Evolutionary conservation across 148 eudicot species (phyloP), one percentile per base, ranked within the genome.

Genomic region (Arbutus unedo): DNA sequence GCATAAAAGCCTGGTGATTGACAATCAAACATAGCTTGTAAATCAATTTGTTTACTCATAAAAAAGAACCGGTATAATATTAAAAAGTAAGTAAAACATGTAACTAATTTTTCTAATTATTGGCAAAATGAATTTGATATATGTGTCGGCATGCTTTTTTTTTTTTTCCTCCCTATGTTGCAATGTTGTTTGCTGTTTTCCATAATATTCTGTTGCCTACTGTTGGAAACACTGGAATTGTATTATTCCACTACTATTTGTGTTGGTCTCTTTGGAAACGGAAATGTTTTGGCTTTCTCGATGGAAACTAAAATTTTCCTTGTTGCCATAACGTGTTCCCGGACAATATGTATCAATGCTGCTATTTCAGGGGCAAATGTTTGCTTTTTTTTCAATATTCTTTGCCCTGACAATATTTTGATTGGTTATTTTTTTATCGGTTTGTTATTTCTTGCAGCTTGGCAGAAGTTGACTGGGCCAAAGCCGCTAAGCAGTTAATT

Each of bases 401-500:
- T 38, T 57, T 44, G 25, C 71, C 31, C 41, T 19, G 18, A 48
- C 9, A 11, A 75, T 2, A 41, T 51, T 5, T 18, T 6, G 74
- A 38, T 44, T 49, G 43, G 62, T 82, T 88, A 71, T 85, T 45
- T 48, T n/a, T 64, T 64, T 10, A 31, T 78, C 51, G 79, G 80
- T 80, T 83, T 80, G 76, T 78, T 72, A 45, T 83, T 88, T 49
- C 62, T 31, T 87, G 90, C 94, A 96, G 98, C 82, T 83, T 83
- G 78, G 89, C 97, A 53, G 93, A 90, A 88, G 85, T 64, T 76
- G 90, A 91, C 43, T 94, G 98, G 98, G 91, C 91, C 45, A 85
- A 86, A 64, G 89, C 92, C 74, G 81, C 89, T 62, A 87, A 89
- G 74, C 88, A 93, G 50, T 72, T 90, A 78, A 82, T 88, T 66